Base-by-base conservation (phyloP, 371 early-diverging fungal species). In the Dinochytrium kinnereticum region DNA sequence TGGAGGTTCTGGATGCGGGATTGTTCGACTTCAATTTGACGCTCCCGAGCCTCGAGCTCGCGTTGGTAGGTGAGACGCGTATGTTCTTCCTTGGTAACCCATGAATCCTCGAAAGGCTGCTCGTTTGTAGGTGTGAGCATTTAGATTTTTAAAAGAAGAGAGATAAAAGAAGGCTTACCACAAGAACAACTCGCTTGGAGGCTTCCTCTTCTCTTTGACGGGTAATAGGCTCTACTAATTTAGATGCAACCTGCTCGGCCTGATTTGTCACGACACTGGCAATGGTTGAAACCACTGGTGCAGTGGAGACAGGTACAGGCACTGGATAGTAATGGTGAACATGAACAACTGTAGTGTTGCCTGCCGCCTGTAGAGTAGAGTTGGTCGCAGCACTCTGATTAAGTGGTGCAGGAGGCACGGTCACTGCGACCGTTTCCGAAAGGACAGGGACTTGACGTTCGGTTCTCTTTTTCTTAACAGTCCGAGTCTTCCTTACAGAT, bases 51-150 rank as follows among this genome's bases (percentile, higher is more conserved):
- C 17, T 61, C 64, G 24, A 13, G 10, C 28, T 38, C 64, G 21
- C 34, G 64, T 34, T 53, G n/a, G 5, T 26, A 26, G 26, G 26
- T 26, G n/a, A 53, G 55, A 53, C 55, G 55, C 7, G 13, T 26
- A 26, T 53, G 26, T 24, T 61, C 64, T 34, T 21, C 64, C 34
- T 61, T 61, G 5, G 64, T 38, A 2, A 61, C 64, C 64, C 64
- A 61, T 38, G 64, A 7, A 28, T 61, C 64, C 2, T 28, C 64
- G 34, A 31, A 53, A 15, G 55, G 55, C 55, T n/a, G n/a, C n/a
- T 53, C 5, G 55, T 13, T 15, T 15, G 26, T n/a, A 26, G 55
- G 26, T n/a, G 26, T 5, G 55, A 24, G 55, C 26, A 13, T 44
- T 44, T 44, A 19, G 7, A 44, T 44, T 44, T 44, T 44, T 44